Evolutionary conservation across 305 asterid species (phyloP), one percentile per base, ranked within the genome.

Genomic region (Lippia alba): DNA sequence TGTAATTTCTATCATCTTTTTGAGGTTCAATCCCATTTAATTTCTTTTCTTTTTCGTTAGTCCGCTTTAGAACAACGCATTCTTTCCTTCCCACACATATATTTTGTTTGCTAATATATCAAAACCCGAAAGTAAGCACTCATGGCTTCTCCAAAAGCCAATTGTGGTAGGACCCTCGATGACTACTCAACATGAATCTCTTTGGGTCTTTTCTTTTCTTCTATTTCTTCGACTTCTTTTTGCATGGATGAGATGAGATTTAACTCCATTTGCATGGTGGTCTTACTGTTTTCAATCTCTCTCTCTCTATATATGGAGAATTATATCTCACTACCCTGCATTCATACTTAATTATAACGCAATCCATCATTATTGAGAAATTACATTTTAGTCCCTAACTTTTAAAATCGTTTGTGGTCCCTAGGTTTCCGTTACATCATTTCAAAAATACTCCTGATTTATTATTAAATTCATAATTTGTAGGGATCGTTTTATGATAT

Each of bases 41-140:
- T 0, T 19, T n/a, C 8, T 12, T 51, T 66, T 24, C 30, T 24
- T 50, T 12, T 17, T 53, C 24, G 36, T 65, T 79, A 62, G 78
- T 79, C 79, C 20, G 90, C 93, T 87, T 87, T 56, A 67, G 68
- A 81, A 76, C 75, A 67, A 87, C 89, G 90, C 96, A 86, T 80
- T 80, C 89, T 78, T 82, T 85, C 74, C 77, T 78, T 78, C 89
- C 91, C 96, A 84, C 96, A 84, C 78, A 81, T 33, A 74, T 81
- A 46, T 72, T 78, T 72, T 73, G 78, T 80, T 70, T 73, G 69
- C 70, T 73, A 79, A 75, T 75, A 83, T 74, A 76, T 81, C 80
- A 85, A 86, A 84, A 78, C 76, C 78, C 79, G 79, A 86, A 86
- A 86, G 91, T 74, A 78, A 81, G 91, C 91, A 85, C 89, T 86